phyloP scores from a whole-genome alignment of 1,284 basidiomycete genomes.

The Ustilago trichophora region DNA sequence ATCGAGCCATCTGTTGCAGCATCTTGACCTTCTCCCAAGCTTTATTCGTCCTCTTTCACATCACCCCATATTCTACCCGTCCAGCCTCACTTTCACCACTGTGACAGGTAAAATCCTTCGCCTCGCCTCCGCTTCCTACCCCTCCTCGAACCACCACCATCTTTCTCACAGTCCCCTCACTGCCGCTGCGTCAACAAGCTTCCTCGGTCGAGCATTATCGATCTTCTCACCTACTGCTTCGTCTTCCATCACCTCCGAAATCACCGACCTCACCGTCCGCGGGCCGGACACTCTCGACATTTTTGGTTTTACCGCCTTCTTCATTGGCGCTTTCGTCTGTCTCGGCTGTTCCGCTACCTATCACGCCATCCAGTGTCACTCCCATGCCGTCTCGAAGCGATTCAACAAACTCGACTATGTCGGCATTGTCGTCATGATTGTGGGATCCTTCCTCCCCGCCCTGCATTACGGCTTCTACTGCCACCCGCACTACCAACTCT shows the following conservation, averaged over 20 bases:
- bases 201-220: constrained; percentile 6
- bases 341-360: constrained; percentile 79
- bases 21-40: constrained; percentile 39
- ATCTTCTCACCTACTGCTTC: constrained; percentile 7
- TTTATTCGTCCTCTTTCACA: constrained; percentile 48
- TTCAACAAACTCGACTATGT: constrained; percentile 62
- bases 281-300: constrained; percentile 74
- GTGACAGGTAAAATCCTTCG: constrained; percentile 39
- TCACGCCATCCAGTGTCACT: constrained; percentile 81
- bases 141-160: background rate
- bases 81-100: constrained; percentile 45
- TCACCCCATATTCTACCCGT: constrained; percentile 51
- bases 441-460: constrained; percentile 77
- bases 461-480: constrained; percentile 64
- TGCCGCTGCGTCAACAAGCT: background rate
- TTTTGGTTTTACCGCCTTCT: constrained; percentile 75
- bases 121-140: constrained; percentile 44
- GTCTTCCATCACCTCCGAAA: background rate
- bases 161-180: background rate
- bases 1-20: constrained; percentile 59
- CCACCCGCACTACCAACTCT: constrained; percentile 50
- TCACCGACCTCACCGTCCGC: constrained; percentile 24
- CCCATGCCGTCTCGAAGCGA: constrained; percentile 70
- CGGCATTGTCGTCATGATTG: constrained; percentile 72
- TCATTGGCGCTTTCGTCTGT: constrained; percentile 79